Base-by-base conservation (phyloP, 192 early-diverging fungal genomes). In the Gigaspora rosea region DNA sequence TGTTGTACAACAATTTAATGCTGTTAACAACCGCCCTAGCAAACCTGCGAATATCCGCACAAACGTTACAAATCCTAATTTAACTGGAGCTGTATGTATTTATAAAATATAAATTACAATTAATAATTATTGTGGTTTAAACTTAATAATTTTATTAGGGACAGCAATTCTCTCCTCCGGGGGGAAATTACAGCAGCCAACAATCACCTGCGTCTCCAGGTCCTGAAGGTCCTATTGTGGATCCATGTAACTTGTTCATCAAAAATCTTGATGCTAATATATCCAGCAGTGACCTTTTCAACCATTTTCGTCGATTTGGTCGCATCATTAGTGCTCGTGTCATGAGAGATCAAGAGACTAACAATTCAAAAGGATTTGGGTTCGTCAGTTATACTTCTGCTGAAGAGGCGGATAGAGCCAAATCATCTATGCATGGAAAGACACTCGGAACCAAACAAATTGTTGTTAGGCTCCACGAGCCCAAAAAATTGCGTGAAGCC, bases 231-330 rank as follows among this genome's bases (percentile, higher is more conserved):
- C 66, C 62, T 58, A 66, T 77, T 12, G 81, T 86, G 2, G 85
- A 86, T 50, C 80, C 64, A 62, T 82, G 93, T 78, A 98, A 98
- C 86, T 92, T 98, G 71, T 98, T 96, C 83, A 98, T 98, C 86
- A 97, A 97, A 87, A 98, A 98, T 87, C 85, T 98, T 56, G 95
- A 97, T 87, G 83, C 92, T 22, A 86, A 91, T 70, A 95, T 97
- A 77, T 94, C 95, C 87, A 95, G 95, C 86, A 91, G 92, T 83
- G 94, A 95, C 59, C 89, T 98, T 62, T 95, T 95, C 85, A 94
- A 94, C 80, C 92, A 94, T 49, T 98, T 98, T 81, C 84, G 91
- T 57, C 88, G 90, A 75, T 98, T 94, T 77, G 96, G 96, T 49
- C 86, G 85, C 77, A 96, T 98, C 67, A 87, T 97, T 32, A 92